Percentiles rank a stretch among this genome's conserved stretches.
phyloP scores from a whole-genome alignment of 208 protist species.

The Trypanosoma boissoni region DNA sequence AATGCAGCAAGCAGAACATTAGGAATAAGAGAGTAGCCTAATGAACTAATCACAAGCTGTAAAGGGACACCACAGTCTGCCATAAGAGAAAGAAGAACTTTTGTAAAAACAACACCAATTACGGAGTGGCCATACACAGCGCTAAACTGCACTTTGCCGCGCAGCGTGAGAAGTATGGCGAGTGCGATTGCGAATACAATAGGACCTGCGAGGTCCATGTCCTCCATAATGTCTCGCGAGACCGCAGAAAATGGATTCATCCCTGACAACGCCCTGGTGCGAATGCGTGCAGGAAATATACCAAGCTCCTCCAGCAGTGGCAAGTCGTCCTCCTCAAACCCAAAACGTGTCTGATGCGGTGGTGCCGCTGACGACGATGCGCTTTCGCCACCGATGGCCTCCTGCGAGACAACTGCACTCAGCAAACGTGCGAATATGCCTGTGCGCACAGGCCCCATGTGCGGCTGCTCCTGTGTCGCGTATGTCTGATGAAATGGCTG shows the following conservation, averaged over 20 bases:
- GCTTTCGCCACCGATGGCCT: conserved; percentile 1
- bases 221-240: conserved; percentile 28
- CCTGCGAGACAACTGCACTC: conserved; percentile 15
- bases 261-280: conserved; percentile 47
- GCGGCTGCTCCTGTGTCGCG: conserved; percentile 1
- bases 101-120: conserved; percentile 62
- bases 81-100: conserved; percentile 77
- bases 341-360: conserved; percentile 70
- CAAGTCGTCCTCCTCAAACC: conserved; percentile 75
- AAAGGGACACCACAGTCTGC: conserved; percentile 46
- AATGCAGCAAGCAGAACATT: conserved; percentile 56
- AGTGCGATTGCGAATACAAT: conserved; percentile 70
- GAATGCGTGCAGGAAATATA: conserved; percentile 60
- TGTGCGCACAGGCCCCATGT: background rate
- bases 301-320: conserved; percentile 83
- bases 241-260: conserved; percentile 65
- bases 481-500: conserved; percentile 9
- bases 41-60: conserved; percentile 66
- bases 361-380: conserved; percentile 24
- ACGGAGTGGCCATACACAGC: conserved; percentile 79
- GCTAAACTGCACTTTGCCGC: conserved; percentile 79
- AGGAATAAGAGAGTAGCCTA: conserved; percentile 83
- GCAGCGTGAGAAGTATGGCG: conserved; percentile 65
- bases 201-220: conserved; percentile 75
- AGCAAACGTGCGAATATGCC: conserved; percentile 21